phyloP scores from a whole-genome alignment of 1,284 basidiomycete species.

The Coniophora puteana region DNA sequence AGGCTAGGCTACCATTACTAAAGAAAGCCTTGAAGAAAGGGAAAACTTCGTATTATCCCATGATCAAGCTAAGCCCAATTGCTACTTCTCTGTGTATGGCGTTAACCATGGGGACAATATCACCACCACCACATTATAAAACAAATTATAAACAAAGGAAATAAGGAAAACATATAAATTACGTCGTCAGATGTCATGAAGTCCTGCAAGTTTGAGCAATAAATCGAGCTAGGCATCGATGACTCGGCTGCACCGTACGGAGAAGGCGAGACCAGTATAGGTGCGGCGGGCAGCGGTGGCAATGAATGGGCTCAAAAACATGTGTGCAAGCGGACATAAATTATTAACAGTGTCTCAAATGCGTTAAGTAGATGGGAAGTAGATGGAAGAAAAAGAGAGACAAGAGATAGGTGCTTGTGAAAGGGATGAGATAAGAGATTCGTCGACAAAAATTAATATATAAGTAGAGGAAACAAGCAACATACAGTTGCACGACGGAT shows the following conservation, averaged over 20 bases:
- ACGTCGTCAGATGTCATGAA: too few relatives aligned
- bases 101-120: too few relatives aligned
- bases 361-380: neutral
- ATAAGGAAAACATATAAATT: too few relatives aligned
- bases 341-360: neutral
- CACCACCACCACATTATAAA: too few relatives aligned
- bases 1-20: neutral
- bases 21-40: neutral
- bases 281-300: neutral
- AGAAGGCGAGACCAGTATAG: neutral
- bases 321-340: conserved; percentile 1
- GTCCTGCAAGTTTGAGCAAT: neutral
- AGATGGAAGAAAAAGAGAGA: conserved; percentile 1
- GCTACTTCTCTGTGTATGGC: too few relatives aligned
- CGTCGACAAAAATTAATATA: conserved; percentile 1
- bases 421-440: neutral
- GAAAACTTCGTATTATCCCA: too few relatives aligned
- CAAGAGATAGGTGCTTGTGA: neutral
- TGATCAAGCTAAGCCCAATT: too few relatives aligned
- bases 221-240: neutral
- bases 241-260: neutral
- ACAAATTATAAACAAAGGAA: too few relatives aligned
- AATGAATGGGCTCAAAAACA: neutral
- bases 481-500: neutral
- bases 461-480: neutral